phyloP scores from a whole-genome alignment of 1,139 yeast genomes.

The Pneumocystis oryctolagi region DNA sequence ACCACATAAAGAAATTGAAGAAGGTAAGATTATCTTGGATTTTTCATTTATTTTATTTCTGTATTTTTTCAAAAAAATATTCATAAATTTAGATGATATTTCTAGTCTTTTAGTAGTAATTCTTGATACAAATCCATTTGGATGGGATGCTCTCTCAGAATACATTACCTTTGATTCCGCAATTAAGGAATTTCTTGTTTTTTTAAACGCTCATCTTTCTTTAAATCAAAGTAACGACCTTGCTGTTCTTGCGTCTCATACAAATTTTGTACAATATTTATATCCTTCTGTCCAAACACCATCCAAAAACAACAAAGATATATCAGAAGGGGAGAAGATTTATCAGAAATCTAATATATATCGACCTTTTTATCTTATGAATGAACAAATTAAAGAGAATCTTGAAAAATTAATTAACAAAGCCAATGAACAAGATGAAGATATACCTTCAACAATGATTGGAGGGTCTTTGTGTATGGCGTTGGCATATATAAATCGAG shows the following conservation, averaged over 20 bases:
- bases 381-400: slow-evolving; percentile 57
- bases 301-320: slow-evolving; percentile 12
- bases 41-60: not conserved
- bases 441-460: slow-evolving; percentile 34
- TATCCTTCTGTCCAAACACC: slow-evolving; percentile 37
- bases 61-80: not conserved
- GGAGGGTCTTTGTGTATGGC: slow-evolving; percentile 73
- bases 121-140: slow-evolving; percentile 60
- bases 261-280: slow-evolving; percentile 52
- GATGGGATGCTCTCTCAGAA: slow-evolving; percentile 47
- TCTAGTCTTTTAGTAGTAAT: slow-evolving; percentile 72
- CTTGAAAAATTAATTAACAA: slow-evolving; percentile 36
- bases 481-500: slow-evolving; percentile 60
- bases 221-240: slow-evolving; percentile 74
- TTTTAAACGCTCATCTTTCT: slow-evolving; percentile 74
- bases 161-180: slow-evolving; percentile 39
- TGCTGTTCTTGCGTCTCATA: slow-evolving; percentile 65
- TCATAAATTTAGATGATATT: slow-evolving; percentile 37
- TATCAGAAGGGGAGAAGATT: slow-evolving; percentile 6
- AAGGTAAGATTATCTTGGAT: not conserved
- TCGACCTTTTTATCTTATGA: slow-evolving; percentile 69
- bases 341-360: slow-evolving; percentile 38
- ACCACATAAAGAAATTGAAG: not conserved
- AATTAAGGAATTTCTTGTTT: slow-evolving; percentile 47
- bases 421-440: slow-evolving; percentile 17